A percentile compares a stretch with the other conserved stretches of the same genome.
Evolutionary conservation across 2,329 filamentous ascomycete genomes (phyloP).

Genomic region (Calonectria montana): DNA sequence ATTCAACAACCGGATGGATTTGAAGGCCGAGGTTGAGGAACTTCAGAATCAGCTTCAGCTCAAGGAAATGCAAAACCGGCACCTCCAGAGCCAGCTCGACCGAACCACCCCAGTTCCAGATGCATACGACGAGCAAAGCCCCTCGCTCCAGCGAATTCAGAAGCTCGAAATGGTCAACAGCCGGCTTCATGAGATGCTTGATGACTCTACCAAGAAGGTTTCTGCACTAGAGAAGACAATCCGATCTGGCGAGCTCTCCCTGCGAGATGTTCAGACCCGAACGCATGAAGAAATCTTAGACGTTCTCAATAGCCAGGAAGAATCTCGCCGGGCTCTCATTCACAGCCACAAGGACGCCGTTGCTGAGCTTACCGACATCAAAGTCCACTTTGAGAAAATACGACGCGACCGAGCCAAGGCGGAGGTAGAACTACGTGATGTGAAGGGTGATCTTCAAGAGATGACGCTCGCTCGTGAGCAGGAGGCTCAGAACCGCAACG

Average conservation of each 20-base stretch:
- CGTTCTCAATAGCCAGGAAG: constrained; percentile 91
- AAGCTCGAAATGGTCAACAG: constrained; percentile 94
- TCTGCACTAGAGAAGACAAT: constrained; percentile 89
- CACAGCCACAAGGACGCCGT: constrained; percentile 88
- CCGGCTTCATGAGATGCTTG: constrained; percentile 91
- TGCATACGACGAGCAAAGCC: constrained; percentile 80
- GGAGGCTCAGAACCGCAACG: constrained; percentile 86
- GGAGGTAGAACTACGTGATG: constrained; percentile 89
- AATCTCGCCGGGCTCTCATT: constrained; percentile 83
- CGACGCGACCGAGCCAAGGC: constrained; percentile 82
- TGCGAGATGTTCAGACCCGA: constrained; percentile 91
- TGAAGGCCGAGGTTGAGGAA: constrained; percentile 90
- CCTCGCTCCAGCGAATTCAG: constrained; percentile 83
- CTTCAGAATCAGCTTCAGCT: constrained; percentile 95
- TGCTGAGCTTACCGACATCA: constrained; percentile 86
- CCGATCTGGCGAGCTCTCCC: constrained; percentile 85
- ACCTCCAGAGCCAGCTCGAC: constrained; percentile 89
- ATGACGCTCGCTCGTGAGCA: constrained; percentile 83
- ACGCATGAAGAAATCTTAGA: constrained; percentile 96
- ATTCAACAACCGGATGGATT: constrained; percentile 89
- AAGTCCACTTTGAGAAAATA: constrained; percentile 86
- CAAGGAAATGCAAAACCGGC: constrained; percentile 93
- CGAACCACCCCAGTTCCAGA: constrained; percentile 72
- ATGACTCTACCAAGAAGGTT: constrained; percentile 93
- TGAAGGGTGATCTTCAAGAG: constrained; percentile 85